Evolutionary conservation across 768 basidiomycete species (phyloP), one percentile per base, ranked within the genome.

Genomic region (Panaeolus cyanescens): DNA sequence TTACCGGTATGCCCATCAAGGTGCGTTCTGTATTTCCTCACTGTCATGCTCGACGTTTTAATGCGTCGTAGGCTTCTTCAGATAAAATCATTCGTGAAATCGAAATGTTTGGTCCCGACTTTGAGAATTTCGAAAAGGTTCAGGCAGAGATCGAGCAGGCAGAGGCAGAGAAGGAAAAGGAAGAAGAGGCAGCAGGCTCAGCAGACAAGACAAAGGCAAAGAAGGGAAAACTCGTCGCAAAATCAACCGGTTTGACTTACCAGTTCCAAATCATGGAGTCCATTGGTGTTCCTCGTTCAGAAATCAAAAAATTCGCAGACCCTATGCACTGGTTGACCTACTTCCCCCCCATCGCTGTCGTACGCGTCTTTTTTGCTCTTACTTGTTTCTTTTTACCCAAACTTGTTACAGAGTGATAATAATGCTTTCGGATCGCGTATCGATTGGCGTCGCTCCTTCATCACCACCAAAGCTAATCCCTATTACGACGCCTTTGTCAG

Each of bases 211-310:
- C 84, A 55, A 98, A 97, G 72, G 95, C 87, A 2, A 97, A 95
- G 74, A 99, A 99, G 79, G 95, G 96, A 55, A 99, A 99, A 74
- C 77, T 99, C 17, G 84, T 85, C 17, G 93, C 94, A 17, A 99
- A 99, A 77, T 88, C 92, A 0, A 96, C 96, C 1, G 97, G 96
- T 2, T 80, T 93, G 63, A 90, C 89, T 31, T 99, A 99, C 76
- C 97, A 99, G 72, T 99, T 99, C 84, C 97, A 99, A 81, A 99
- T 99, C 74, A 91, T 99, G 89, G 90, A 96, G 70, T 91, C 93
- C 39, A 93, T 97, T 66, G 89, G 92, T 54, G 89, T 99, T 5
- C 93, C 95, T 12, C 85, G 91, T 37, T 74, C 80, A 10, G 95
- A 99, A 68, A 93, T 98, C 78, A 97, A 97, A 76, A 90, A 92